Conservation (phyloP, 768 basidiomycete genomes). For the Mycena sanguinolenta region DNA sequence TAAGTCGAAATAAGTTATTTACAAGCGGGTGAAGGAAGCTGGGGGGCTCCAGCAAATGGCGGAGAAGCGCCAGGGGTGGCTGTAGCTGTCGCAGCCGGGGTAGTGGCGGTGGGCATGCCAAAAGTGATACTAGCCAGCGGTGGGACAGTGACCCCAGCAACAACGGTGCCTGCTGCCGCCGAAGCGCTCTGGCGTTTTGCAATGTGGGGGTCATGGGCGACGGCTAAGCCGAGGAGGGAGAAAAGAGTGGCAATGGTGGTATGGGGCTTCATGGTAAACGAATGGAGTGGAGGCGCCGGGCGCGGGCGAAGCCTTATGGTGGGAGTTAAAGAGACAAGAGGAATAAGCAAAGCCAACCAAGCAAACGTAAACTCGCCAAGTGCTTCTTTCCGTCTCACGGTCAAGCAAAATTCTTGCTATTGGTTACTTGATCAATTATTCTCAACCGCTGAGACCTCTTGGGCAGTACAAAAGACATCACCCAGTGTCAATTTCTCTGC, state of each 20-base stretch:
- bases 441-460: no score
- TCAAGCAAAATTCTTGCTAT: neutral
- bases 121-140: constrained; percentile 70
- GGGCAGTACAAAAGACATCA: neutral
- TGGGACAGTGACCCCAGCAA: constrained; percentile 58
- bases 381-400: constrained; percentile 1
- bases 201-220: constrained; percentile 50
- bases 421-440: no score
- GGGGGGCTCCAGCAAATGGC: constrained; percentile 74
- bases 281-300: constrained; percentile 10
- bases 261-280: constrained; percentile 59
- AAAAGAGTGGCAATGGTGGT: constrained; percentile 59
- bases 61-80: constrained; percentile 72
- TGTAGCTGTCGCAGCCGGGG: constrained; percentile 64
- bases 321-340: constrained; percentile 15
- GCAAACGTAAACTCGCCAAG: neutral
- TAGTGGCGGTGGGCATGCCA: constrained; percentile 71
- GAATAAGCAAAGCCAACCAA: constrained; percentile 6
- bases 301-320: neutral
- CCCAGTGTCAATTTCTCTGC: neutral
- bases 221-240: constrained; percentile 51
- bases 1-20: constrained; percentile 38
- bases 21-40: constrained; percentile 73
- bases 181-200: constrained; percentile 37
- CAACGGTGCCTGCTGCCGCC: constrained; percentile 33